These are phyloP conservation scores for Senna tora DNA, from an alignment of 306 rosid genomes.

Conservation along the genomic window DNA sequence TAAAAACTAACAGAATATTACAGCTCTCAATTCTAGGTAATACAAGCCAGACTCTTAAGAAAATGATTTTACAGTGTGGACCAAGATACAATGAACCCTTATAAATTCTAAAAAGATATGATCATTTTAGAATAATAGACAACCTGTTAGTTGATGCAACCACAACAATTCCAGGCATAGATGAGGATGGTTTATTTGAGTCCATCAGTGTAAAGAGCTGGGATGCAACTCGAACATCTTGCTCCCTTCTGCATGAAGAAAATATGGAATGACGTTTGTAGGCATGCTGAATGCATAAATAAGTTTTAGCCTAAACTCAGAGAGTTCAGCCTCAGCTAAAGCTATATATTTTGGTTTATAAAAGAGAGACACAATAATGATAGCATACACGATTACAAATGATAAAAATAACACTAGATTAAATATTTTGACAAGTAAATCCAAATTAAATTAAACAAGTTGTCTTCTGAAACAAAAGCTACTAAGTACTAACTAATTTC, in stretches of 20 bases:
- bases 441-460: constrained; percentile 4
- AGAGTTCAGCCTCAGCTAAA: too few species aligned
- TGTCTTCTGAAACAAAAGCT: constrained; percentile 1
- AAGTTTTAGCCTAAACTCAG: too few species aligned
- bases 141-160: constrained; percentile 98
- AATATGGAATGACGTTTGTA: too few species aligned
- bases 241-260: constrained; percentile 68
- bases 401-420: neutral
- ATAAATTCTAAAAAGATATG: constrained; percentile 3
- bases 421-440: constrained; percentile 11
- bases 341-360: too few species aligned
- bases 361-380: too few species aligned
- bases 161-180: constrained; percentile 64
- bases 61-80: constrained; percentile 2
- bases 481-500: neutral
- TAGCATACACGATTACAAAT: too few species aligned
- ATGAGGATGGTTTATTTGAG: constrained; percentile 56
- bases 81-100: constrained; percentile 1
- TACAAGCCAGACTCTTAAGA: neutral
- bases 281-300: too few species aligned
- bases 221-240: constrained; percentile 79
- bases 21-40: neutral
- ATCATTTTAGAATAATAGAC: constrained; percentile 6
- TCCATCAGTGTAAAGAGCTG: constrained; percentile 81
- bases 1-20: neutral